Evolutionary conservation across 2,329 filamentous ascomycete species (phyloP), one percentile per base, ranked within the genome.

Genomic region (Sporothrix euskadiensis): DNA sequence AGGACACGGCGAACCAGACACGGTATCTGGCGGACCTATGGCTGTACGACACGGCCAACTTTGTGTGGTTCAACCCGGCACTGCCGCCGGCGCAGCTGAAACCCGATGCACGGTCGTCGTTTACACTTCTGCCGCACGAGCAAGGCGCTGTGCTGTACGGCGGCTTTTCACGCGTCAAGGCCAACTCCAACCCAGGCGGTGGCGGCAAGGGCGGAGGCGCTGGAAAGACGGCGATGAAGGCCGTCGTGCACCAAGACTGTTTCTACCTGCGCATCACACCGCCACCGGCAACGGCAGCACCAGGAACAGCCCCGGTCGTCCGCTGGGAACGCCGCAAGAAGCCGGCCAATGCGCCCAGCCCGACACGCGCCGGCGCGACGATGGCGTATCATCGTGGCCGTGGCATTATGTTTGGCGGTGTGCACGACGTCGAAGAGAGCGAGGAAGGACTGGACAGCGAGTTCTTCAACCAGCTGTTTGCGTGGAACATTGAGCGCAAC

Each of bases 401-500:
- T 75, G 96, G 96, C 0, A 95, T 99, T 73, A 83, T 94, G 78
- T 98, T 98, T 80, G 96, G 96, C 61, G 96, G 96, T 71, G 96
- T 99, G 4, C 94, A 98, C 78, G 94, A 97, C 77, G 92, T 97
- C 0, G 94, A 97, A 81, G 88, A 94, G 80, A 95, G 89, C 76
- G 94, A 97, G 80, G 96, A 99, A 81, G 94, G 93, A 3, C 97
- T 99, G 77, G 95, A 99, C 72, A 97, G 93, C 79, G 94, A 98
- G 81, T 99, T 99, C 83, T 99, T 98, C 84, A 95, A 98, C 78
- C 88, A 91, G 73, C 83, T 98, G 32, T 97, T 92, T 79, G 92
- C 94, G 5, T 98, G 94, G 93, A 98, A 97, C 79, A 90, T 97
- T 75, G 96, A 98, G 79, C 89, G 95, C 74, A 99, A 99, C 80